Evolutionary conservation across 1,284 basidiomycete species (phyloP), one percentile per base, ranked within the genome.

Genomic region (Puccinia hordei): DNA sequence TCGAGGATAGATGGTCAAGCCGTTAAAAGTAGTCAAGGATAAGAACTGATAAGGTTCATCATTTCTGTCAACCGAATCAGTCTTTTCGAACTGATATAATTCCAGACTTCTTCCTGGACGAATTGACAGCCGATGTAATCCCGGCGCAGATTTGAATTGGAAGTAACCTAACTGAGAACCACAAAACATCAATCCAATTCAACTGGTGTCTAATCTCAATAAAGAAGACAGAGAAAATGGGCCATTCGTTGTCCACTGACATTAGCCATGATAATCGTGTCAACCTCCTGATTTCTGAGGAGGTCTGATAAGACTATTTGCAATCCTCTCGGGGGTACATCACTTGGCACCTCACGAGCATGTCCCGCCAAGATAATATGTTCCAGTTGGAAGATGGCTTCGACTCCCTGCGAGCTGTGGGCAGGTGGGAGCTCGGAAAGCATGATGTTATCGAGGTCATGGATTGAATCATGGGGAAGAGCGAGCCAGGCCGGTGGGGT

Each of bases 391-490:
- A 96, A 98, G 44, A 91, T 86, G 0, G 92, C 92, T 80, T 93
- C 90, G n/a, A 98, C 88, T 6, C 91, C 88, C 73, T 86, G 82
- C 0, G 82, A 86, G 22, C 88, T 87, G 71, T 92, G 90, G 38
- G 88, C 87, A 0, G 87, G 86, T 1, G 89, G 88, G 2, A 95
- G 87, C 55, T 90, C 89, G 5, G 89, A 88, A 9, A 98, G 89
- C 59, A 95, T 92, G 79, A 99, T 92, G 85, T 99, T 99, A 87
- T 99, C 97, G 33, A 99, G 90, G 85, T 99, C 96, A 83, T 97
- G 93, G 0, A 92, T 88, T 0, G 95, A 93, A 84, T 94, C 91
- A 30, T 90, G 90, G 0, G 96, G 95, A 69, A 94, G 92, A 19
- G 95, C 93, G 24, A 98, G 89, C 95, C 96, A 98, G 0, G 95